Conservation (phyloP, 805 yeast species). For the Metschnikowia continentalis region DNA sequence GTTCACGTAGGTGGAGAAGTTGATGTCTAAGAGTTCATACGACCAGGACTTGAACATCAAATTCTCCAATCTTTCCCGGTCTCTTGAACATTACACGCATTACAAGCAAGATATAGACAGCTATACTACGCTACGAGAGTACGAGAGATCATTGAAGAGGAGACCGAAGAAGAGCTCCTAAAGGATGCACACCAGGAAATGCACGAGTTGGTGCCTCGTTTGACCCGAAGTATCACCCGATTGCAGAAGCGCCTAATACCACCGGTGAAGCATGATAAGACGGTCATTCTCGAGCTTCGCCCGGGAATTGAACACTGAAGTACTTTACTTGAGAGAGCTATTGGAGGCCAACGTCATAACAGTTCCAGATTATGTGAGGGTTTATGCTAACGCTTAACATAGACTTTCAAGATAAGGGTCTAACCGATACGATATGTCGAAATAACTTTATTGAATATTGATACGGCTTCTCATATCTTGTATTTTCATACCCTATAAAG, state of each 20-base stretch:
- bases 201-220: slow-evolving; percentile 39
- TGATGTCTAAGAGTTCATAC: slow-evolving; percentile 27
- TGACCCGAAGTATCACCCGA: slow-evolving; percentile 38
- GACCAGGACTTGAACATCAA: slow-evolving; percentile 31
- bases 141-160: slow-evolving; percentile 25
- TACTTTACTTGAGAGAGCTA: no score
- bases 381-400: no score
- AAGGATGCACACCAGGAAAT: slow-evolving; percentile 63
- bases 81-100: slow-evolving; percentile 29
- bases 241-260: slow-evolving; percentile 67
- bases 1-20: slow-evolving; percentile 24
- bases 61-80: slow-evolving; percentile 29
- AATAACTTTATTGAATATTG: no score
- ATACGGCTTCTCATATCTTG: no score
- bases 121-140: slow-evolving; percentile 23
- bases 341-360: no score
- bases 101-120: slow-evolving; percentile 26
- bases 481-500: no score
- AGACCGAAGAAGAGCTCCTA: slow-evolving; percentile 29
- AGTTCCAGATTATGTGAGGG: no score
- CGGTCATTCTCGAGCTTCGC: slow-evolving; percentile 78
- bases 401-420: no score
- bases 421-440: no score
- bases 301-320: slow-evolving; percentile 99
- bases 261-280: slow-evolving; percentile 65